Percentiles rank a stretch among this genome's conserved stretches.
Evolutionary conservation across 1,284 basidiomycete species (phyloP).

Genomic region (Rhodotorula sp.): DNA sequence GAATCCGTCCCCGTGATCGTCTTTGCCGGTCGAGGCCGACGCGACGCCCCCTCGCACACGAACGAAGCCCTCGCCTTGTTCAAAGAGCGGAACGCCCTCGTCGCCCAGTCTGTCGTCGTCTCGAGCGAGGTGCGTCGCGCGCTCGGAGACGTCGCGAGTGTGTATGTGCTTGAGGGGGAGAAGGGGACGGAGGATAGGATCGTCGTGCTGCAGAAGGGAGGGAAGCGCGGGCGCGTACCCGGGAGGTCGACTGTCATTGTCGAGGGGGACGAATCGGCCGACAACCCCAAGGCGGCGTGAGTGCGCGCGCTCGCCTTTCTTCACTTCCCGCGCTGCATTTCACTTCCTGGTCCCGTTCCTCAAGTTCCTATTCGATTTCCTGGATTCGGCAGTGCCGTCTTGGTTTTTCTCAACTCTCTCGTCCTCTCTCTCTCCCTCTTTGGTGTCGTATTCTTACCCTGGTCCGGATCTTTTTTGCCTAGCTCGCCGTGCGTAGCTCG

Average conservation of each 20-base stretch:
- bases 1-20: slow-evolving; percentile 55
- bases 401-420: background rate
- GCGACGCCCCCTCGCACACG: slow-evolving; percentile 62
- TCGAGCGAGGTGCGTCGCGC: slow-evolving; percentile 71
- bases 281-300: slow-evolving; percentile 2
- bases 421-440: background rate
- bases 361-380: background rate
- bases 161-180: slow-evolving; percentile 63
- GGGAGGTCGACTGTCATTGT: background rate
- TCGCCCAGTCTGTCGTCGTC: slow-evolving; percentile 52
- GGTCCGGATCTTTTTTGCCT: background rate
- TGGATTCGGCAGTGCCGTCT: background rate
- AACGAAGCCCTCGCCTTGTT: slow-evolving; percentile 65
- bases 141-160: slow-evolving; percentile 74
- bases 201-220: slow-evolving; percentile 33
- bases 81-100: slow-evolving; percentile 52
- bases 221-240: slow-evolving; percentile 25
- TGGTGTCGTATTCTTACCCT: background rate
- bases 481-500: no score
- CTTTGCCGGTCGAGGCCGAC: slow-evolving; percentile 67
- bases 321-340: no score
- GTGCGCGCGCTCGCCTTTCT: background rate
- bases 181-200: slow-evolving; percentile 16
- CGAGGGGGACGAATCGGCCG: background rate
- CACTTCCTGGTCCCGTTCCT: no score